Evolutionary conservation across 768 basidiomycete species (phyloP), one percentile per base, ranked within the genome.

Genomic region (Leccinum boreale): DNA sequence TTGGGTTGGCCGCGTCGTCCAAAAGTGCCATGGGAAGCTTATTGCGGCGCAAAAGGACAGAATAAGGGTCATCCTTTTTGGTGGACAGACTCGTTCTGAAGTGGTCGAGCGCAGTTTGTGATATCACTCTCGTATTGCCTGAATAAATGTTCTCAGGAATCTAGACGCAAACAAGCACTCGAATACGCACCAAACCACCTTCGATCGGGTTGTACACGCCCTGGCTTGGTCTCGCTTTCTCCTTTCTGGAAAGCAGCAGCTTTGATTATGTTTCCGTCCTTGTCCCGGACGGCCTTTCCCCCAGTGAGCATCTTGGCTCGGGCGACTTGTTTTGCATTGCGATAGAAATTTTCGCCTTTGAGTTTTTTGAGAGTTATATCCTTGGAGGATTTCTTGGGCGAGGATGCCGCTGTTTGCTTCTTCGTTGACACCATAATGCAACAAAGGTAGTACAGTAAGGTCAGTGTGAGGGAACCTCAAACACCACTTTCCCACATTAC

Each of bases 61-160:
- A 94, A 70, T 98, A 99, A 1, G 97, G 97, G 67, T 98, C 95
- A 74, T 92, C 82, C 65, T 93, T 92, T 72, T 86, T 92, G 12
- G 82, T 78, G 23, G 84, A 80, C 47, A 99, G 82, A 66, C 91
- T 93, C 14, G 90, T 93, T 52, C 96, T 80, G 78, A 99, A 99
- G 73, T 98, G 97, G 68, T 97, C 94, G 66, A 99, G 77, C 14
- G 96, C 95, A 24, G 86, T 90, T 71, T 99, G 96, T 21, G 93
- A 94, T 69, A 99, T 98, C 35, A 98, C 96, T 69, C 97, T 80
- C n/a, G 97, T 98, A 74, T 98, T 98, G 45, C 96, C 94, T 95
- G 63, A 28, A 48, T 44, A 19, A 39, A 26, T 55, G 47, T 57
- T 35, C 17, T 65, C 51, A 65, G 50, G 47, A 33, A 58, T 33